Evolutionary conservation across 1,284 basidiomycete genomes (phyloP).

Genomic region (Ganoderma leucocontextum): DNA sequence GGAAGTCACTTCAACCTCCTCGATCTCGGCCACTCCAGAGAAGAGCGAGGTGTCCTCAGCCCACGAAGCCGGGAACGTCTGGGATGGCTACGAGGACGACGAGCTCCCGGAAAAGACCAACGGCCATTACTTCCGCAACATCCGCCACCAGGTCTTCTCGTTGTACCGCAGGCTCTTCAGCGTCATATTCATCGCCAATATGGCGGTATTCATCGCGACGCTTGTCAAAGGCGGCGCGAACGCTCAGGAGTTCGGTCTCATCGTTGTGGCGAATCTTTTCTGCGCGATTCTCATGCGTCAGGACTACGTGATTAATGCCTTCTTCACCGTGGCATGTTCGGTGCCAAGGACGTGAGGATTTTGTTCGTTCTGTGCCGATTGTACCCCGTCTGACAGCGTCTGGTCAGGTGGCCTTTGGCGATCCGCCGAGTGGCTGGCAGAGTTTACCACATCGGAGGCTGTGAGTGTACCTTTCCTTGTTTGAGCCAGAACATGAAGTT

Average conservation of each 20-base stretch:
- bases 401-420: slow-evolving; percentile 58
- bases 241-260: slow-evolving; percentile 55
- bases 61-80: slow-evolving; percentile 44
- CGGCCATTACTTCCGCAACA: slow-evolving; percentile 54
- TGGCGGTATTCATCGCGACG: slow-evolving; percentile 58
- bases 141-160: slow-evolving; percentile 62
- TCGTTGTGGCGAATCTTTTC: slow-evolving; percentile 62
- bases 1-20: slow-evolving; percentile 9
- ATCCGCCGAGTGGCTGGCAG: slow-evolving; percentile 61
- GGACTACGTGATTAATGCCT: slow-evolving; percentile 65
- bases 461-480: slow-evolving; percentile 38
- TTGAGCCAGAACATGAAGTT: neutral
- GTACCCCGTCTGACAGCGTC: slow-evolving; percentile 20
- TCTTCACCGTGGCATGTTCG: slow-evolving; percentile 60
- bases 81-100: slow-evolving; percentile 63
- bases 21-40: slow-evolving; percentile 19
- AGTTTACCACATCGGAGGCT: slow-evolving; percentile 65
- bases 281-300: slow-evolving; percentile 68
- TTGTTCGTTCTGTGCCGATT: neutral
- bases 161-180: slow-evolving; percentile 67
- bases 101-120: slow-evolving; percentile 59
- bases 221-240: slow-evolving; percentile 50
- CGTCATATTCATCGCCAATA: slow-evolving; percentile 61
- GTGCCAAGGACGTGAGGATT: slow-evolving; percentile 54
- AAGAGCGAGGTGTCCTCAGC: slow-evolving; percentile 29